Percentiles rank a stretch among this genome's conserved stretches.
Conservation (phyloP, 495 filamentous ascomycete species). For the Penicillium soppii region DNA sequence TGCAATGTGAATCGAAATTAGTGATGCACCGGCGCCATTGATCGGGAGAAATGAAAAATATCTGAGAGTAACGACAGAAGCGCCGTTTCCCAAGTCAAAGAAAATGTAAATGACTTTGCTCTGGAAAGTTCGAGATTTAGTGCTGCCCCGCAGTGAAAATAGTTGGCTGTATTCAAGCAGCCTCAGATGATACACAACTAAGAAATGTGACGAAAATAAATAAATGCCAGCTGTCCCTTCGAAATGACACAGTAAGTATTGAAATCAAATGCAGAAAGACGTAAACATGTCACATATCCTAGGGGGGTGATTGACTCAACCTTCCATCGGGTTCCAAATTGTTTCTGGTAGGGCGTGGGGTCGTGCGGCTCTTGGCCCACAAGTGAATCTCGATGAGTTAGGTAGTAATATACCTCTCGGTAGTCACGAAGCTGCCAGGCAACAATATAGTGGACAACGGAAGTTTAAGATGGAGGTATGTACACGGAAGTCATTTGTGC, state of each 20-base stretch:
- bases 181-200: neutral
- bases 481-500: neutral
- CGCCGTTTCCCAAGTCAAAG: neutral
- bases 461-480: no score
- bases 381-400: constrained; percentile 19
- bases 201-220: neutral
- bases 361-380: constrained; percentile 2
- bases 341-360: constrained; percentile 24
- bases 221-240: neutral
- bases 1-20: neutral
- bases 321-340: constrained; percentile 33
- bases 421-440: no score
- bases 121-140: neutral
- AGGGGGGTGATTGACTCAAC: constrained; percentile 14
- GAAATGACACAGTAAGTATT: constrained; percentile 14
- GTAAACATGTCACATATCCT: constrained; percentile 15
- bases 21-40: constrained; percentile 1
- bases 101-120: neutral
- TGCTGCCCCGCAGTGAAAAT: constrained; percentile 6
- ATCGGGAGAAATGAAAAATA: neutral
- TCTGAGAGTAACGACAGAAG: neutral
- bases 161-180: neutral
- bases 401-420: constrained; percentile 10
- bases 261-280: constrained; percentile 5
- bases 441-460: no score